These are phyloP conservation scores for Phytophthora pisi DNA, from an alignment of 352 stramenopile species.

Conservation along the genomic window DNA sequence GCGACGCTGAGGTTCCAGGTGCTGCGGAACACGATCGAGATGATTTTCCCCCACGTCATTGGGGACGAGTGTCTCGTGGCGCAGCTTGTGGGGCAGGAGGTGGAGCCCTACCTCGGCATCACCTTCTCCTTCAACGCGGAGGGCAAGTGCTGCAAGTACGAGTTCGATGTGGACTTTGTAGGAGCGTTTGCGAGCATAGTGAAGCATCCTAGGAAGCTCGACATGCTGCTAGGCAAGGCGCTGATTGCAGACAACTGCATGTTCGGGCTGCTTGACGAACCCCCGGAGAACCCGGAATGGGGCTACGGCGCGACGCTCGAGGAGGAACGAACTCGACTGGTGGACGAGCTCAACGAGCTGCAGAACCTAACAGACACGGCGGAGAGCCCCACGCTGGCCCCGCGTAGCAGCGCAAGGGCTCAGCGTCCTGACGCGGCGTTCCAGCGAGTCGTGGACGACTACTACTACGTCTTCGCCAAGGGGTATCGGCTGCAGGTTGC, in stretches of 20 bases:
- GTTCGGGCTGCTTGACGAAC: slow-evolving; percentile 18
- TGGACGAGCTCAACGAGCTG: slow-evolving; percentile 6
- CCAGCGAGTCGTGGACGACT: slow-evolving; percentile 16
- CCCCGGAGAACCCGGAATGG: not conserved
- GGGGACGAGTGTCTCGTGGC: slow-evolving; percentile 45
- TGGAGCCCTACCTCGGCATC: slow-evolving; percentile 28
- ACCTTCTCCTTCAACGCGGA: slow-evolving; percentile 47
- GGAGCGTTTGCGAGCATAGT: slow-evolving; percentile 41
- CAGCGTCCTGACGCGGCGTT: not conserved
- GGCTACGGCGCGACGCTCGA: not conserved
- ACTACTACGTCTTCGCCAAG: slow-evolving; percentile 16
- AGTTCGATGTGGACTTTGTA: slow-evolving; percentile 47
- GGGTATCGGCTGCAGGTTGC: not conserved
- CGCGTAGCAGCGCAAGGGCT: not conserved
- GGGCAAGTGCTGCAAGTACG: slow-evolving; percentile 38
- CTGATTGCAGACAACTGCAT: slow-evolving; percentile 50
- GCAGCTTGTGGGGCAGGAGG: slow-evolving; percentile 45
- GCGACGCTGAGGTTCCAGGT: slow-evolving; percentile 48
- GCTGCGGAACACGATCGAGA: slow-evolving; percentile 48
- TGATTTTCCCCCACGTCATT: slow-evolving; percentile 52
- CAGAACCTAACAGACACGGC: slow-evolving; percentile 1
- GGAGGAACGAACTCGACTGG: slow-evolving; percentile 1
- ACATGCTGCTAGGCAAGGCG: slow-evolving; percentile 37
- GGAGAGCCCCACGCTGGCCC: not conserved
- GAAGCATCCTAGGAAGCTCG: slow-evolving; percentile 36